Conservation (phyloP, 768 basidiomycete species). For the Kwoniella pini region DNA sequence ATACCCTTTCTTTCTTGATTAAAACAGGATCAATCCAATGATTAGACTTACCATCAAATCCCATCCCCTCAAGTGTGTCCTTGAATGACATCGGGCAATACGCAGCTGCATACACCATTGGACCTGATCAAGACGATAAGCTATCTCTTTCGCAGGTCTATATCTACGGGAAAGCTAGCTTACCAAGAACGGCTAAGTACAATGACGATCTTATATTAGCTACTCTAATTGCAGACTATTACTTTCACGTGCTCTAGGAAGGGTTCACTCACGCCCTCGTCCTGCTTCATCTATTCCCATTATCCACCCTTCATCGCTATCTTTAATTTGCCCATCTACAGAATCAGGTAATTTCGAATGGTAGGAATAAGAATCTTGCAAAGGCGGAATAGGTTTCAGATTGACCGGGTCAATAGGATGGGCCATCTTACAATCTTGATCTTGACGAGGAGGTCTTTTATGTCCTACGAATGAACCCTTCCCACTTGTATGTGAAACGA, state of each 20-base stretch:
- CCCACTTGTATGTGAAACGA: too few relatives aligned
- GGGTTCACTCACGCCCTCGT: conserved; percentile 67
- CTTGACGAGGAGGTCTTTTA: neutral
- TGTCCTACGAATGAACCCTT: too few relatives aligned
- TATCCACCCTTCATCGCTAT: conserved; percentile 66
- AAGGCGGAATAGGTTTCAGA: conserved; percentile 28
- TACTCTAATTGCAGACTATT: too few relatives aligned
- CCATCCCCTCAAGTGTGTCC: conserved; percentile 71
- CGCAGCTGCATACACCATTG: conserved; percentile 92
- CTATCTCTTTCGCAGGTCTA: neutral
- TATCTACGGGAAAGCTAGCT: conserved; percentile 15
- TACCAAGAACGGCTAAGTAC: conserved; percentile 69
- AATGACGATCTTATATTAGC: neutral
- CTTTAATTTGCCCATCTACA: neutral
- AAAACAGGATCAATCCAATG: too few relatives aligned
- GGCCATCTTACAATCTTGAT: neutral
- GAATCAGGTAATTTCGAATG: conserved; percentile 40
- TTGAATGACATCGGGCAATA: conserved; percentile 82
- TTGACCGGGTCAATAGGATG: conserved; percentile 42
- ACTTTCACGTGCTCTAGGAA: too few relatives aligned
- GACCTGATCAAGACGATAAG: conserved; percentile 55
- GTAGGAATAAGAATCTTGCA: conserved; percentile 44
- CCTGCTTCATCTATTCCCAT: conserved; percentile 99
- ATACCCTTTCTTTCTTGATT: too few relatives aligned
- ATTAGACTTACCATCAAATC: conserved; percentile 81